phyloP scores from a whole-genome alignment of 2,329 filamentous ascomycete genomes.

The Aspergillus ibericus region DNA sequence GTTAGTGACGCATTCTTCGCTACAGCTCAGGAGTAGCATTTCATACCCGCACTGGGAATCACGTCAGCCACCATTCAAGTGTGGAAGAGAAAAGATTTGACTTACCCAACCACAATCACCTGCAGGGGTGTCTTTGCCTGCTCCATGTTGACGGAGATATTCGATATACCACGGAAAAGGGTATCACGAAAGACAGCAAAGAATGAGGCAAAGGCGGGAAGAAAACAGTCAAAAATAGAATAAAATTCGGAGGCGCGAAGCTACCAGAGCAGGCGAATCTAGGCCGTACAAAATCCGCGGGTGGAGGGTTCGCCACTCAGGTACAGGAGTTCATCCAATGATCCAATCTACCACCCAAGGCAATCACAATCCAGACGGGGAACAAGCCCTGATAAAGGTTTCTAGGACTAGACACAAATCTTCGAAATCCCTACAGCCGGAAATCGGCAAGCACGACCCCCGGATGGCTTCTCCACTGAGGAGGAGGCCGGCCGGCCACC shows the following conservation, averaged over 20 bases:
- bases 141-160: slow-evolving; percentile 21
- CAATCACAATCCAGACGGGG: background rate
- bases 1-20: slow-evolving; percentile 2
- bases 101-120: slow-evolving; percentile 38
- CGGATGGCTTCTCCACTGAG: background rate
- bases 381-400: background rate
- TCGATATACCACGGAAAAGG: background rate
- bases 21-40: background rate
- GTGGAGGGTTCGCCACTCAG: background rate
- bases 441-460: background rate
- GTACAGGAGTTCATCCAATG: background rate
- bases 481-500: background rate
- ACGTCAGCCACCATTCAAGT: slow-evolving; percentile 7
- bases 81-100: background rate
- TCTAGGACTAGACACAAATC: background rate
- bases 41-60: slow-evolving; percentile 31
- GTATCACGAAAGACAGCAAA: background rate
- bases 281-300: background rate
- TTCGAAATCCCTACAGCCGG: background rate
- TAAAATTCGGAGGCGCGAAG: background rate
- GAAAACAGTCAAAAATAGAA: background rate
- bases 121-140: slow-evolving; percentile 31
- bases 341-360: background rate
- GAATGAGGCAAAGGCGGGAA: background rate
- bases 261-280: background rate